Conservation (phyloP, 371 early-diverging fungal genomes). For the Nematocida minor region DNA sequence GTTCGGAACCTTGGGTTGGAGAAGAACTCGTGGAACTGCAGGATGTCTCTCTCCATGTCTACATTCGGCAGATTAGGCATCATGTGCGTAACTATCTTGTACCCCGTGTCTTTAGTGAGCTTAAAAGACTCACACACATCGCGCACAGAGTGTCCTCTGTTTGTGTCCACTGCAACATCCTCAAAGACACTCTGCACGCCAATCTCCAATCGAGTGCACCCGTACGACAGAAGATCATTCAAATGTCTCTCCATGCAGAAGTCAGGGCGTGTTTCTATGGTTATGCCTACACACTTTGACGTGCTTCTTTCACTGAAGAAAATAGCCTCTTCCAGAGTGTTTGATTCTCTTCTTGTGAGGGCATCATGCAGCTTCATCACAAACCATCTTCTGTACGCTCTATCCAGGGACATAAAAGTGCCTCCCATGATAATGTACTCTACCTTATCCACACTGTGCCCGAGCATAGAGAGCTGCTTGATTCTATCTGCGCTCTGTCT, state of each 20-base stretch:
- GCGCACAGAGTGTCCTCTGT: constrained; percentile 93
- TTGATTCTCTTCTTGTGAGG: constrained; percentile 76
- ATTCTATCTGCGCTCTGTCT: constrained; percentile 90
- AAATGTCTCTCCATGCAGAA: constrained; percentile 94
- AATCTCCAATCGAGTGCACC: constrained; percentile 96
- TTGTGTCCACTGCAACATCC: constrained; percentile 98
- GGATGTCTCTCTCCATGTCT: constrained; percentile 94
- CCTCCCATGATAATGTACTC: constrained; percentile 99
- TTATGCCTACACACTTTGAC: constrained; percentile 97
- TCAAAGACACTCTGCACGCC: constrained; percentile 99
- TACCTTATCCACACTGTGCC: constrained; percentile 93
- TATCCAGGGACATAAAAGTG: constrained; percentile 92
- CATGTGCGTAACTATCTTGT: constrained; percentile 99
- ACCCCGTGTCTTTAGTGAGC: constrained; percentile 94
- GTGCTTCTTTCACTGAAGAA: constrained; percentile 83
- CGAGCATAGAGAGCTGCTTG: constrained; percentile 84
- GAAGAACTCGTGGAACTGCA: constrained; percentile 95
- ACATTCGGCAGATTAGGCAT: constrained; percentile 99
- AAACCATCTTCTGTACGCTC: constrained; percentile 91
- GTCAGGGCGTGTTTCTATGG: constrained; percentile 98
- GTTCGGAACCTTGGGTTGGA: constrained; percentile 95
- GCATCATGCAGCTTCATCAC: constrained; percentile 93
- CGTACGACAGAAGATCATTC: constrained; percentile 92
- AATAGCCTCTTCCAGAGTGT: constrained; percentile 82
- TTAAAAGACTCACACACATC: constrained; percentile 93